Conservation (phyloP, 2,329 filamentous ascomycete species). For the Xylariomycetidae sp. region DNA sequence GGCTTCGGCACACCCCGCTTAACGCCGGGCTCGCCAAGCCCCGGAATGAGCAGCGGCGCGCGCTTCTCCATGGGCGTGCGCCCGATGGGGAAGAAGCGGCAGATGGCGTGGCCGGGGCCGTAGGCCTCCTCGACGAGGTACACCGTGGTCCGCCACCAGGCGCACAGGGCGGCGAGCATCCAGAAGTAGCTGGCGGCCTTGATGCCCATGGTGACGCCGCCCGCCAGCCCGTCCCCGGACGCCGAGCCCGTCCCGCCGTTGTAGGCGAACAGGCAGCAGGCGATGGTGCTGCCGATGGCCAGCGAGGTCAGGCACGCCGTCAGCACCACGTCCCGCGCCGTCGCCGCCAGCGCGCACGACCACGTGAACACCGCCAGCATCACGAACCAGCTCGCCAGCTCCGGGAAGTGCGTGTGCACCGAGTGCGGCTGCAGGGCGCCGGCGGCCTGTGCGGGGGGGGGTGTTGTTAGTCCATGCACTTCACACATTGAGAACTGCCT, state of each 20-base stretch:
- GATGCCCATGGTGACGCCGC: conserved; percentile 7
- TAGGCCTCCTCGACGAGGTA: conserved; percentile 9
- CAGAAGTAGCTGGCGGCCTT: conserved; percentile 8
- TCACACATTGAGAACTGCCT: background rate
- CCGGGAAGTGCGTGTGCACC: conserved; percentile 10
- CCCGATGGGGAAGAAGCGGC: conserved; percentile 8
- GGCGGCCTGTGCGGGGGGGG: conserved; percentile 9
- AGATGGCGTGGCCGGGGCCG: conserved; percentile 5
- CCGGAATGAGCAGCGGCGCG: conserved; percentile 6
- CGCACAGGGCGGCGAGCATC: conserved; percentile 7
- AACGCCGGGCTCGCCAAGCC: conserved; percentile 8
- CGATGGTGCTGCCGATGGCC: conserved; percentile 8
- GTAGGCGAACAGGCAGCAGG: conserved; percentile 8
- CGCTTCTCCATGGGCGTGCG: conserved; percentile 6
- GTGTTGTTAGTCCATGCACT: background rate
- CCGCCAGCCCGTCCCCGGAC: conserved; percentile 6
- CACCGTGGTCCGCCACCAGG: conserved; percentile 7
- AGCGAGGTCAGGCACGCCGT: conserved; percentile 6
- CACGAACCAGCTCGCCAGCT: conserved; percentile 9
- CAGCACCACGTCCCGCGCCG: conserved; percentile 8
- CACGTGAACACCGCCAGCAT: conserved; percentile 9
- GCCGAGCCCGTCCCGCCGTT: conserved; percentile 8
- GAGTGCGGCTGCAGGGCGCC: conserved; percentile 6
- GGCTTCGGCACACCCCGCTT: conserved; percentile 11
- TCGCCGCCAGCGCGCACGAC: conserved; percentile 9